Evolutionary conservation across 192 early-diverging fungal species (phyloP).

Genomic region (Bifiguratus adelaidae): DNA sequence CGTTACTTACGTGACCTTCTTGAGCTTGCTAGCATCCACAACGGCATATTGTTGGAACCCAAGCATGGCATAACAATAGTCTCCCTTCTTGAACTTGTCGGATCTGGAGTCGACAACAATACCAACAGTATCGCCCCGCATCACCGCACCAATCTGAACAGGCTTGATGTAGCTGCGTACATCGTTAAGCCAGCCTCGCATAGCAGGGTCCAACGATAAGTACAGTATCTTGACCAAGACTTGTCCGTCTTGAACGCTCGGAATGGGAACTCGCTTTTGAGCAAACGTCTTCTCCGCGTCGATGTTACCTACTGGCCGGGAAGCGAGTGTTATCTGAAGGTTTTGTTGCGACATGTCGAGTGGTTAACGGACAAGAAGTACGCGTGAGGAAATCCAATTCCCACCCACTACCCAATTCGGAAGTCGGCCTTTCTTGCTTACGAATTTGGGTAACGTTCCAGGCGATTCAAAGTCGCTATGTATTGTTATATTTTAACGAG

Average conservation of each 20-base stretch:
- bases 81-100: slow-evolving; percentile 1
- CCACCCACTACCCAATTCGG: too few relatives aligned
- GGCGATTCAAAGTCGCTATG: too few relatives aligned
- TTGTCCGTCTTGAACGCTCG: slow-evolving; percentile 10
- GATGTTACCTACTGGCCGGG: slow-evolving; percentile 19
- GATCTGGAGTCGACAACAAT: slow-evolving; percentile 4
- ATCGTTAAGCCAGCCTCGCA: slow-evolving; percentile 37
- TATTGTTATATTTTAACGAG: too few relatives aligned
- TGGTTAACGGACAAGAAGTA: background rate
- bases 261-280: slow-evolving; percentile 15
- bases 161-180: slow-evolving; percentile 27
- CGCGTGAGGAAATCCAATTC: too few relatives aligned
- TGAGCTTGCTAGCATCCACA: slow-evolving; percentile 18
- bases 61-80: slow-evolving; percentile 2
- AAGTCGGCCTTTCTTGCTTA: too few relatives aligned
- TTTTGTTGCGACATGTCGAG: background rate
- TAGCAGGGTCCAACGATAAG: slow-evolving; percentile 37
- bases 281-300: slow-evolving; percentile 27
- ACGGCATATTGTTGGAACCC: slow-evolving; percentile 41
- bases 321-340: slow-evolving; percentile 23
- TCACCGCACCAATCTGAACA: slow-evolving; percentile 25
- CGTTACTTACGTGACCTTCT: slow-evolving; percentile 22
- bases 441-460: too few relatives aligned
- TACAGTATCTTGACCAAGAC: slow-evolving; percentile 28
- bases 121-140: slow-evolving; percentile 20